phyloP scores from a whole-genome alignment of 495 filamentous ascomycete species.

The Lineolata rhizophorae region DNA sequence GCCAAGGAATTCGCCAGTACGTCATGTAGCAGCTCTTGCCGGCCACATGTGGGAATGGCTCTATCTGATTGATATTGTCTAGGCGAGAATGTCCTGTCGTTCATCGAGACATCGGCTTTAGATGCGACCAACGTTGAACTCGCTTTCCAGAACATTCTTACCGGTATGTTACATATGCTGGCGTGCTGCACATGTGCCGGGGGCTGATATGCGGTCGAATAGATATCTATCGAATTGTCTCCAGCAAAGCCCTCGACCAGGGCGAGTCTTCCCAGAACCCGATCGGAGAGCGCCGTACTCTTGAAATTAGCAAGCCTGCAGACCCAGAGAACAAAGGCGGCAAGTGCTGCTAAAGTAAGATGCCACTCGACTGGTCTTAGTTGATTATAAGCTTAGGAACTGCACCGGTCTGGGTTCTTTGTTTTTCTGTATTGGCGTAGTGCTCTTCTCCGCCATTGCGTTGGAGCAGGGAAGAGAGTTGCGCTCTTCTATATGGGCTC shows the following conservation, averaged over 20 bases:
- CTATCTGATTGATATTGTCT: slow-evolving; percentile 1
- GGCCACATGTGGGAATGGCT: slow-evolving; percentile 2
- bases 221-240: slow-evolving; percentile 99
- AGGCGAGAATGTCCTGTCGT: slow-evolving; percentile 91
- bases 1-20: slow-evolving; percentile 95
- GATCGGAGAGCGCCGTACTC: slow-evolving; percentile 43
- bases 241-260: slow-evolving; percentile 82
- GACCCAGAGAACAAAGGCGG: slow-evolving; percentile 59
- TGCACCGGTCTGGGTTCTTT: too few relatives aligned
- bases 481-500: too few relatives aligned
- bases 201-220: slow-evolving; percentile 1
- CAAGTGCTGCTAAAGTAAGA: slow-evolving; percentile 90
- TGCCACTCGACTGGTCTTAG: too few relatives aligned
- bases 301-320: slow-evolving; percentile 63
- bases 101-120: slow-evolving; percentile 97
- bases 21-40: slow-evolving; percentile 12
- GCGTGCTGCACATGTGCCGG: background rate
- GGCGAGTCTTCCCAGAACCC: slow-evolving; percentile 55
- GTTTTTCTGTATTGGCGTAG: too few relatives aligned
- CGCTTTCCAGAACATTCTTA: slow-evolving; percentile 98
- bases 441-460: too few relatives aligned
- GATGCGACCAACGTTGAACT: slow-evolving; percentile 99
- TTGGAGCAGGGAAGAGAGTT: too few relatives aligned
- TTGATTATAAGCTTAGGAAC: too few relatives aligned
- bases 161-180: slow-evolving; percentile 39